Conservation (phyloP, 2,329 filamentous ascomycete species). For the Mycosphaerelloides madeirae region DNA sequence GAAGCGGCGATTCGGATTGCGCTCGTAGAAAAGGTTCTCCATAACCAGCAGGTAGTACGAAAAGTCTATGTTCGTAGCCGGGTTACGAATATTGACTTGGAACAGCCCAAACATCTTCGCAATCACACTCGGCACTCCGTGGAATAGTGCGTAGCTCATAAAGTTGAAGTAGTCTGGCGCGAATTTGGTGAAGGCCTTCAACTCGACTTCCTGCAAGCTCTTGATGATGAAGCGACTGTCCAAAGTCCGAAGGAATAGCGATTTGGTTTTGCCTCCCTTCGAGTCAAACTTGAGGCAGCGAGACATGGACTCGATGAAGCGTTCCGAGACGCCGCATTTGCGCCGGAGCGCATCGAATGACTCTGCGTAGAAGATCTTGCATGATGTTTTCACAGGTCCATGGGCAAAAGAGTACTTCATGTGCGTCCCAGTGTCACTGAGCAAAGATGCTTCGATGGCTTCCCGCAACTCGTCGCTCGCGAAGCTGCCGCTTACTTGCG, state of each 20-base stretch:
- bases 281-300: constrained; percentile 97
- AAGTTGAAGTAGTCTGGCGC: constrained; percentile 96
- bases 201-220: constrained; percentile 84
- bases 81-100: constrained; percentile 95
- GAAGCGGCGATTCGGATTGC: constrained; percentile 72
- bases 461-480: constrained; percentile 57
- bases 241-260: constrained; percentile 91
- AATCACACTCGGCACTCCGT: constrained; percentile 87
- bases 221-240: constrained; percentile 93
- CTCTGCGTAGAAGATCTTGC: constrained; percentile 98
- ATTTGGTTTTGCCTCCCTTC: constrained; percentile 96
- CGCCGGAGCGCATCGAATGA: constrained; percentile 92
- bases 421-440: constrained; percentile 82
- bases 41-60: constrained; percentile 92
- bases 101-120: constrained; percentile 99
- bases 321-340: constrained; percentile 88
- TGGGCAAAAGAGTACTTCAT: constrained; percentile 94
- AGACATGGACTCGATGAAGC: constrained; percentile 91
- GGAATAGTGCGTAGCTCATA: constrained; percentile 93
- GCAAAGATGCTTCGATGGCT: constrained; percentile 71
- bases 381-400: constrained; percentile 88
- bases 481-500: constrained; percentile 18
- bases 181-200: constrained; percentile 88
- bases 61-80: constrained; percentile 83
- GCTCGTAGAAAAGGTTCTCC: constrained; percentile 97